phyloP scores from a whole-genome alignment of 192 early-diverging fungal genomes.

The Geosiphon pyriformis region DNA sequence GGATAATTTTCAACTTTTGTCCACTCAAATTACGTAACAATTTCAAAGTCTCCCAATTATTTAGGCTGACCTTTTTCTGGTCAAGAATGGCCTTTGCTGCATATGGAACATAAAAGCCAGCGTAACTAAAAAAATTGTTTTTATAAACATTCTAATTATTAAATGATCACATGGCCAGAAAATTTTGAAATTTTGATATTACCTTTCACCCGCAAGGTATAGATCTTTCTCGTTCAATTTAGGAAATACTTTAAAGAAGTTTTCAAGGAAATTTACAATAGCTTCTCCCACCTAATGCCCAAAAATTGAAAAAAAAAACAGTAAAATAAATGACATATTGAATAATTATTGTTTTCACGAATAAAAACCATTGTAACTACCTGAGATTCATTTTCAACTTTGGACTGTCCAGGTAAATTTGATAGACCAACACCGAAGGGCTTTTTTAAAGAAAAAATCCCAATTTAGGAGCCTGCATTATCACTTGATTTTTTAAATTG shows the following conservation, averaged over 20 bases:
- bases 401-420: neutral
- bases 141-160: neutral
- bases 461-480: no score
- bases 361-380: neutral
- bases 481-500: no score
- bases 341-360: neutral
- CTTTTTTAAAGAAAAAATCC: neutral
- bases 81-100: neutral
- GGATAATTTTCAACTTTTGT: no score
- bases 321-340: neutral
- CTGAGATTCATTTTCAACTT: neutral
- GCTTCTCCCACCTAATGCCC: neutral
- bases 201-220: neutral
- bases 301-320: no score
- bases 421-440: neutral
- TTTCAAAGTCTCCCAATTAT: neutral
- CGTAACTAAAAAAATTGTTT: neutral
- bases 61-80: neutral
- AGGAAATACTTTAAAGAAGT: neutral
- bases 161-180: no score
- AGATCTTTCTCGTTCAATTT: neutral
- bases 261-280: neutral
- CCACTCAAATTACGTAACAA: no score
- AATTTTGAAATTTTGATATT: no score
- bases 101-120: neutral